Conservation (phyloP, 305 asterid genomes). For the Caryopteris hybrid region DNA sequence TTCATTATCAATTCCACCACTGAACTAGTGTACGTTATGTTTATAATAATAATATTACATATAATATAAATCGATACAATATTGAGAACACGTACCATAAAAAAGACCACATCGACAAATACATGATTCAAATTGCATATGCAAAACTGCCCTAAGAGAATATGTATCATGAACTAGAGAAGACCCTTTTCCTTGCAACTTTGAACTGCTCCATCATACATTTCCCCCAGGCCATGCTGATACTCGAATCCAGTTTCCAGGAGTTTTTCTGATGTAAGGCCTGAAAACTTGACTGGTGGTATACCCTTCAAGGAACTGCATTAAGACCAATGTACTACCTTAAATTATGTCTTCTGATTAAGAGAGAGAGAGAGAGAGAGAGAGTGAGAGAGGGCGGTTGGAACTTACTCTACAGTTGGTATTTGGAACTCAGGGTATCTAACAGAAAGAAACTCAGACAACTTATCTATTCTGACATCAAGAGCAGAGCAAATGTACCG, state of each 20-base stretch:
- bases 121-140: not conserved
- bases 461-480: slow-evolving; percentile 18
- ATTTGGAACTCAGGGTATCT: slow-evolving; percentile 29
- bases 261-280: slow-evolving; percentile 25
- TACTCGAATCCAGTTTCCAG: slow-evolving; percentile 37
- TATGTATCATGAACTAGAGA: slow-evolving; percentile 8
- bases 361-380: too few relatives aligned
- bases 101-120: too few relatives aligned
- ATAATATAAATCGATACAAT: too few relatives aligned
- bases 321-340: not conserved
- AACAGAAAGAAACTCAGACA: slow-evolving; percentile 18
- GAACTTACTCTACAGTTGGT: slow-evolving; percentile 36
- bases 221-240: slow-evolving; percentile 41
- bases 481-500: slow-evolving; percentile 28
- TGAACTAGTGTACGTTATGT: too few relatives aligned
- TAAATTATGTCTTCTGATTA: not conserved
- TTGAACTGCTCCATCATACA: slow-evolving; percentile 37
- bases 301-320: slow-evolving; percentile 15
- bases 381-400: not conserved
- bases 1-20: too few relatives aligned
- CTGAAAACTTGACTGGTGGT: not conserved
- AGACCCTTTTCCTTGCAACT: slow-evolving; percentile 33
- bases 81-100: too few relatives aligned
- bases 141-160: not conserved
- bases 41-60: too few relatives aligned